Base-by-base conservation (phyloP, 139 green algal species). In the Tetradesmus obliquus region DNA sequence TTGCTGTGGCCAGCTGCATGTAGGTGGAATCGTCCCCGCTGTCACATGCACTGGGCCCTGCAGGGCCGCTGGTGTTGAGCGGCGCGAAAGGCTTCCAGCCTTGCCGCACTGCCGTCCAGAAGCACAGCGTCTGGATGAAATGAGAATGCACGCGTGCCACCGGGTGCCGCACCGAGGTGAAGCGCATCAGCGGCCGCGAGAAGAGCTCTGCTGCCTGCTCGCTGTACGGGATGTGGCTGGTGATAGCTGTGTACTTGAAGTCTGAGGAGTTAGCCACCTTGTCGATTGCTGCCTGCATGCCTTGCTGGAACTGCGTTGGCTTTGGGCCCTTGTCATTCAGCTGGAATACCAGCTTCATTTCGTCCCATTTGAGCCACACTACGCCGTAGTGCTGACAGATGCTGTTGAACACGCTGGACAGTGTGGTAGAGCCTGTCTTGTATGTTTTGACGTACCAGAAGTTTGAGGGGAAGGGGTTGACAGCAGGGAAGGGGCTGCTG, bases 381-480 rank as follows among this genome's bases (percentile, higher is more conserved):
- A 89, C 69, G 84, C 84, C 84, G 74, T 89, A 89, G 53, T 89
- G 84, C 12, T 45, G 24, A 24, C 60, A 82, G 13, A 89, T 53
- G 8, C 32, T 58, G 10, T 60, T 58, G 17, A 89, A 89, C 32
- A 89, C 60, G n/a, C 60, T 60, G 19, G 84, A 81, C 9, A 89
- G 84, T 9, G 84, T 89, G 1, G 84, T 82, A 7, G 32, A 58
- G 19, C 84, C 84, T 2, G 84, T 89, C 32, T 89, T 89, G 84
- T 72, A 89, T 54, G 84, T 89, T 60, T 89, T 89, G 0, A 89
- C 84, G 54, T 66, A 81, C 84, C 84, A 89, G 15, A 82, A 89
- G 62, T 81, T 81, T 17, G 60, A 9, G 22, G 84, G 84, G 60
- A 89, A 89, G n/a, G 84, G 84, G 7, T 54, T 89, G 32, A 22